Evolutionary conservation across 768 basidiomycete genomes (phyloP), one percentile per base, ranked within the genome.

Genomic region (Mrakia frigida): DNA sequence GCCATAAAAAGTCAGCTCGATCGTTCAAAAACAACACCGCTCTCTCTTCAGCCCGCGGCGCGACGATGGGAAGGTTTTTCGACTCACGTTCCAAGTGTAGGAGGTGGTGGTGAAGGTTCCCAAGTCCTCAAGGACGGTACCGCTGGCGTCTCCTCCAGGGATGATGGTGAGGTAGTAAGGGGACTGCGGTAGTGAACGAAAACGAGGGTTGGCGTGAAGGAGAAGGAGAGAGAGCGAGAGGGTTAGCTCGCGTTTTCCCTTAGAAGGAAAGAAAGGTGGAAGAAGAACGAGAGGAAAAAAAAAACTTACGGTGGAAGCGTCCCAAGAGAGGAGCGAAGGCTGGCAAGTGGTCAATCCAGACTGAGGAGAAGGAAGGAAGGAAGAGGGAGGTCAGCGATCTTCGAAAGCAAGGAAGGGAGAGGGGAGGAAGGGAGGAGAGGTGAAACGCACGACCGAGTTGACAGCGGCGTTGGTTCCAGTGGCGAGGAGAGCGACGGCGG

Each of bases 61-160:
- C 52, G n/a, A 25, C 33, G 25, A 35, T 28, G 39, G 25, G 16
- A 43, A 39, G 13, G 9, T 13, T 31, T 13, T 11, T 0, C 7
- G 25, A 73, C 72, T 59, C 60, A 70, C 80, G 52, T 23, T 78
- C 81, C 79, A 80, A 46, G 79, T 78, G 79, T 73, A 77, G 4
- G 74, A 69, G 50, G 73, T 76, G 50, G 68, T 78, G 52, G 73
- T 70, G 67, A 69, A 41, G 41, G 67, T 69, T 39, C 67, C 72
- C 11, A 80, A 67, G n/a, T 31, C 37, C 65, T 73, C 65, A 41
- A 80, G 68, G 43, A 76, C 59, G 11, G 73, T 56, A 4, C 73
- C 79, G 7, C 25, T 33, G 25, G 71, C 13, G 39, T 80, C 53
- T n/a, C 78, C 79, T 23, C 77, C 79, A 37, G 78, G 75, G 33